phyloP scores from a whole-genome alignment of 1,139 yeast species.

The Zygoascus hellenicus region DNA sequence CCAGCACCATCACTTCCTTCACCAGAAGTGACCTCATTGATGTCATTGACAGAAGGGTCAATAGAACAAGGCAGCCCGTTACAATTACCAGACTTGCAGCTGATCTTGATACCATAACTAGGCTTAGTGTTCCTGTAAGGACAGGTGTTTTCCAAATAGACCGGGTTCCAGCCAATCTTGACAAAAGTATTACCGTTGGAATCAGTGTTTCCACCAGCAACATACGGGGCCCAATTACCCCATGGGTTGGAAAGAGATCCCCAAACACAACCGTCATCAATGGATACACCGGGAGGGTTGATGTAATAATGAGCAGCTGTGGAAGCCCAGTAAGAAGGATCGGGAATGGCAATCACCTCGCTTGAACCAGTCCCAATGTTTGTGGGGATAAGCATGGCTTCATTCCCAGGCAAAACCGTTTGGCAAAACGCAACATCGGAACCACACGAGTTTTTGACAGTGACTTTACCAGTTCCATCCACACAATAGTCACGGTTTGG shows the following conservation, averaged over 20 bases:
- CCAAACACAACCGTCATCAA: constrained; percentile 79
- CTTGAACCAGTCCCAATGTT: constrained; percentile 44
- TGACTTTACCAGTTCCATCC: constrained; percentile 68
- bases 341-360: constrained; percentile 73
- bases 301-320: constrained; percentile 86
- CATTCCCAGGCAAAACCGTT: constrained; percentile 89
- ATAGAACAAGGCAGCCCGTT: constrained; percentile 73
- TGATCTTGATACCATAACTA: constrained; percentile 62
- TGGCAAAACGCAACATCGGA: constrained; percentile 74
- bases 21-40: constrained; percentile 46
- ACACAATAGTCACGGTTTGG: constrained; percentile 54
- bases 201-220: constrained; percentile 84
- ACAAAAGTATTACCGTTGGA: constrained; percentile 60
- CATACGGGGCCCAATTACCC: constrained; percentile 93
- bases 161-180: constrained; percentile 89
- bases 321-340: constrained; percentile 49
- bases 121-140: constrained; percentile 55
- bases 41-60: constrained; percentile 58
- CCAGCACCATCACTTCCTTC: constrained; percentile 46
- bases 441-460: constrained; percentile 48
- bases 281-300: constrained; percentile 79
- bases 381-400: constrained; percentile 89
- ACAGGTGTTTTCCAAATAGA: constrained; percentile 54
- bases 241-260: constrained; percentile 59
- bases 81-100: constrained; percentile 65